Evolutionary conservation across 2,329 filamentous ascomycete genomes (phyloP).

Genomic region (Chaetomium globosum): DNA sequence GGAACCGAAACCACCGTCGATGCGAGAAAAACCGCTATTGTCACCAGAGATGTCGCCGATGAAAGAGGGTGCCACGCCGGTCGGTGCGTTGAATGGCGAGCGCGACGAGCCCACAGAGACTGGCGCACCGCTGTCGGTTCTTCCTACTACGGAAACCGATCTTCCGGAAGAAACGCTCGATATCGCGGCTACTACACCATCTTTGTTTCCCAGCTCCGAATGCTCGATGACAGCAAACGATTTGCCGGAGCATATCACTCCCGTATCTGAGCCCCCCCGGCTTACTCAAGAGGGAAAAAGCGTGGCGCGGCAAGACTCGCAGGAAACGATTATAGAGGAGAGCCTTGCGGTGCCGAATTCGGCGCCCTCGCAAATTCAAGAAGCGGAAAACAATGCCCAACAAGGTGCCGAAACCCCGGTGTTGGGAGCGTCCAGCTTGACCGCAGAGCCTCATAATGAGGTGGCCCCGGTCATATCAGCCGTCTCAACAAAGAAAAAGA

Average conservation of each 20-base stretch:
- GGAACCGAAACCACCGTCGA: conserved; percentile 46
- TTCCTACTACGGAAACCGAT: conserved; percentile 27
- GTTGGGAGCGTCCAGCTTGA: background rate
- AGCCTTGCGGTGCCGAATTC: background rate
- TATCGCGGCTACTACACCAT: background rate
- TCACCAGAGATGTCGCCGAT: conserved; percentile 43
- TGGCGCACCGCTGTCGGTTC: conserved; percentile 9
- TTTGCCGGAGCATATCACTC: background rate
- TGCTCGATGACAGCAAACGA: background rate
- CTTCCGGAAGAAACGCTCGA: background rate
- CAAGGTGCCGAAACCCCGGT: background rate
- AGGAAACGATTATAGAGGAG: background rate
- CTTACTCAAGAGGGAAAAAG: background rate
- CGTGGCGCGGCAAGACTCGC: background rate
- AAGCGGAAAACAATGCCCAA: background rate
- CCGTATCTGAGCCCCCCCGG: background rate
- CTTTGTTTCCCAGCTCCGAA: background rate
- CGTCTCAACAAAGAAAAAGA: background rate
- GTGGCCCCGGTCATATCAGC: background rate
- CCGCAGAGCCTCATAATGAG: background rate
- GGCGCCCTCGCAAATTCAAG: background rate
- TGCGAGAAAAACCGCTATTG: conserved; percentile 42
- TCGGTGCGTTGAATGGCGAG: conserved; percentile 36
- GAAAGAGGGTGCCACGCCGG: conserved; percentile 36
- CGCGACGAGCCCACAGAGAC: conserved; percentile 22